phyloP scores from a whole-genome alignment of 768 basidiomycete species.

The Suillus subluteus region DNA sequence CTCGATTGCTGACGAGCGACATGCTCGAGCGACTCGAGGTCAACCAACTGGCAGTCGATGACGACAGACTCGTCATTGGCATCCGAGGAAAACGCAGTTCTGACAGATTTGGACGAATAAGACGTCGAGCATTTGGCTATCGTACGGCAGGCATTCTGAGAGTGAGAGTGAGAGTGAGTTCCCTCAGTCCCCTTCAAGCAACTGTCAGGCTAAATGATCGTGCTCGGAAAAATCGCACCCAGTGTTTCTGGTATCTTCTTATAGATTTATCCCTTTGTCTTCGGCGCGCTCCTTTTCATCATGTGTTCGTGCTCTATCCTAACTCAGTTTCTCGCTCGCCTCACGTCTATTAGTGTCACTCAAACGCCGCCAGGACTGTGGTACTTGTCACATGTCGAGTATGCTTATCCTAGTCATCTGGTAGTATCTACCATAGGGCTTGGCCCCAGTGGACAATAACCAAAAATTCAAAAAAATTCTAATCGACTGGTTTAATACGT shows the following conservation, averaged over 20 bases:
- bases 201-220: not conserved
- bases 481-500: not conserved
- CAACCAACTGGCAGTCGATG: slow-evolving; percentile 69
- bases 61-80: slow-evolving; percentile 65
- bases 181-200: not conserved
- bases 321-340: not conserved
- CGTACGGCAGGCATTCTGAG: not conserved
- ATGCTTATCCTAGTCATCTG: not conserved
- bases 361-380: not conserved
- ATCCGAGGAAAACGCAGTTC: slow-evolving; percentile 67
- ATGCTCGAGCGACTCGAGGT: slow-evolving; percentile 78
- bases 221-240: not conserved
- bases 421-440: not conserved
- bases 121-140: not conserved
- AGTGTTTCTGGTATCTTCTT: not conserved
- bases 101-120: slow-evolving; percentile 53
- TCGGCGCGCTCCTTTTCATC: not conserved
- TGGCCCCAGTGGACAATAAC: too few relatives aligned
- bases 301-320: not conserved
- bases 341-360: not conserved
- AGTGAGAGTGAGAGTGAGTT: not conserved
- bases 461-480: too few relatives aligned
- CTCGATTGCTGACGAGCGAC: slow-evolving; percentile 85
- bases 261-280: not conserved
- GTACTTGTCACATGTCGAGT: not conserved